Base-by-base conservation (phyloP, 352 stramenopile genomes). In the Globisporangium echinulatum region DNA sequence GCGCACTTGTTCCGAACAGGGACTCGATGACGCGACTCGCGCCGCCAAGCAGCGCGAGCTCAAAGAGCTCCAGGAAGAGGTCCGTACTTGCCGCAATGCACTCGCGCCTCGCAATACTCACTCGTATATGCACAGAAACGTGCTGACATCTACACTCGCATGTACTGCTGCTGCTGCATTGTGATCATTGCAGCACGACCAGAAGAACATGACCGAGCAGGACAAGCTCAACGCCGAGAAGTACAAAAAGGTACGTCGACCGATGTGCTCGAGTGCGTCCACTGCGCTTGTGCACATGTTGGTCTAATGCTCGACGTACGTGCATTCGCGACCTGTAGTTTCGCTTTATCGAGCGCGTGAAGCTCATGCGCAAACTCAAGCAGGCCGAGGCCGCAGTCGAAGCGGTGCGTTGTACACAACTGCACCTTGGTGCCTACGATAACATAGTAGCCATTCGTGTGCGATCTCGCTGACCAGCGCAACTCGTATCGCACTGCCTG, bases 271-370 rank as follows among this genome's bases (percentile, higher is more conserved):
- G 37, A 19, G 40, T 54, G 52, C 39, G 25, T 38, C 25, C 25
- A 7, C 8, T 37, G 7, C 48, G 11, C 19, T 47, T 33, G 25
- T 33, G 25, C 25, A 33, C 25, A 33, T 33, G 25, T 33, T 33
- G 2, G 25, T 33, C 25, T 33, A 33, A 33, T 33, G 25, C 25
- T 33, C 25, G 25, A 33, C 25, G 25, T 33, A 33, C 25, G 25
- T 33, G 25, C 13, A 42, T n/a, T 52, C 46, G 37, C 4, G 25
- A 25, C 1, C 2, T 10, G n/a, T 54, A 92, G 82, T 77, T 82
- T 6, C 80, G 82, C 4, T 92, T 92, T 63, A 88, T 92, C 44
- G 82, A 92, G 58, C 82, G 82, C 49, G 79, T 92, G 49, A 92
- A 92, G 68, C 68, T 92, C 44, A 90, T 90, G 80, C 80, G 82